Evolutionary conservation across 345 rosid species (phyloP), one percentile per base, ranked within the genome.

Genomic region (Citrus inodora): DNA sequence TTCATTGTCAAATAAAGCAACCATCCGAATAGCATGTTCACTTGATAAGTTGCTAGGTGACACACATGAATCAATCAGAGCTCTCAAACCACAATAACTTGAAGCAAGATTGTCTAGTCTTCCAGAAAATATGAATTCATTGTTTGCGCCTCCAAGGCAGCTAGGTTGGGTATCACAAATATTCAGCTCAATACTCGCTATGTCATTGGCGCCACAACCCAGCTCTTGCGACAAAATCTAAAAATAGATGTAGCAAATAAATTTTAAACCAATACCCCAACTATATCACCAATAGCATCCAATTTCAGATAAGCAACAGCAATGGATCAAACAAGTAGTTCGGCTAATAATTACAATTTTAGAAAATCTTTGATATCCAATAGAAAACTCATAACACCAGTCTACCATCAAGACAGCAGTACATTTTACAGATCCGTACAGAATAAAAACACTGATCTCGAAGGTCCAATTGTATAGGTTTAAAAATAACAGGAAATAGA

Each of bases 61-160:
- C 60, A 53, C 72, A 76, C 86, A 90, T 73, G 99, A 90, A 86
- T 95, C 99, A 76, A 93, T 86, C 55, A 95, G 91, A 76, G 98
- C 97, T 87, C 95, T 87, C 84, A 92, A 81, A 69, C 96, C 96
- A 70, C 98, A 95, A 83, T 86, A 95, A 79, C 97, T 90, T 14
- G 97, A 93, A 78, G 97, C 96, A 73, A 95, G 99, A 86, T 95
- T 93, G 79, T 95, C 98, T 67, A 95, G 82, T 86, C 99, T 92
- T 83, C 99, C 99, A 67, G 99, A 95, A 80, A 91, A 93, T 30
- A 95, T 93, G 77, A 95, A 95, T 69, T 95, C 98, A 73, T 92
- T 83, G 80, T 87, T 92, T 75, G 89, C 98, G 62, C 99, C 99
- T 79, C 98, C 99, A 78, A 93, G 96, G 88, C 98, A 92, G 86